phyloP scores from a whole-genome alignment of 306 rosid genomes.

The Comarum palustre region DNA sequence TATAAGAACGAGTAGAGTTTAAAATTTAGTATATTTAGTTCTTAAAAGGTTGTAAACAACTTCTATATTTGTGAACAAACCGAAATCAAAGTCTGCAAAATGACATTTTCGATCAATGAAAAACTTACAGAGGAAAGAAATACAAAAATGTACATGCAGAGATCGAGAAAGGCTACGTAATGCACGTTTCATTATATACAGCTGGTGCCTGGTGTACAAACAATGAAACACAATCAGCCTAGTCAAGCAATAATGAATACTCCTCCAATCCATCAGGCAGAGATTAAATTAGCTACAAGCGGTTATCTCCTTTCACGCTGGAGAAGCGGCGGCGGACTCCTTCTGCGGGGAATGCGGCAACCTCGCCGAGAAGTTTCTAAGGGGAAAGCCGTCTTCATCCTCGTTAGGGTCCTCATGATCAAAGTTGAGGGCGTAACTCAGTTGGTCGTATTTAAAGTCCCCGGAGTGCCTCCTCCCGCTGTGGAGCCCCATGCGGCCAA shows the following conservation, averaged over 20 bases:
- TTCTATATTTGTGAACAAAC: no score
- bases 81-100: no score
- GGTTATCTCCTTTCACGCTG: constrained; percentile 8
- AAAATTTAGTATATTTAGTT: no score
- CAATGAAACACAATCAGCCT: background rate
- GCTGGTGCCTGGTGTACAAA: background rate
- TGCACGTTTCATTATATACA: background rate
- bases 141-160: background rate
- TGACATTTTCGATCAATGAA: no score
- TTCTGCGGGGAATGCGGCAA: constrained; percentile 35
- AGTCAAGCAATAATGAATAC: background rate
- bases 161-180: background rate
- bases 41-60: no score
- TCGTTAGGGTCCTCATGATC: constrained; percentile 44
- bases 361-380: constrained; percentile 46
- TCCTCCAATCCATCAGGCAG: background rate
- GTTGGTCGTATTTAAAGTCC: constrained; percentile 64
- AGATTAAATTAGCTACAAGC: background rate
- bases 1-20: no score
- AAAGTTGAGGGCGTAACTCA: constrained; percentile 65
- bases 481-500: constrained; percentile 42
- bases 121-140: no score
- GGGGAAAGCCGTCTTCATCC: constrained; percentile 26
- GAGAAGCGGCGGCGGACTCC: constrained; percentile 29
- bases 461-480: constrained; percentile 56